phyloP scores from a whole-genome alignment of 1,284 basidiomycete genomes.

The Heliocybe sulcata region DNA sequence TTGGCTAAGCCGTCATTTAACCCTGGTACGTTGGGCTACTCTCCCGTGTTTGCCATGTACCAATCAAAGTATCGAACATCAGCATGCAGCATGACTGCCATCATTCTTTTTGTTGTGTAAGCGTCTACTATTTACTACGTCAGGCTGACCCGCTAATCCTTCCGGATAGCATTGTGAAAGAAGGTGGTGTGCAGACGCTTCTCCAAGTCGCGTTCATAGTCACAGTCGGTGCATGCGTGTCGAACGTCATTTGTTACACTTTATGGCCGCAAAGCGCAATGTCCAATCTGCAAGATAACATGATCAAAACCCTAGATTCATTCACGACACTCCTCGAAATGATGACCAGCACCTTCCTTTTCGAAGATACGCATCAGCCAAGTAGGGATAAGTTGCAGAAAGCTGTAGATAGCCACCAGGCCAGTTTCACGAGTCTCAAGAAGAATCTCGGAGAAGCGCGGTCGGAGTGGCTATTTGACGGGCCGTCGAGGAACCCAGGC shows the following conservation, averaged over 20 bases:
- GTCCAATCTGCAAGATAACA: conserved; percentile 73
- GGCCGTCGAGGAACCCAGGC: conserved; percentile 19
- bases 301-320: conserved; percentile 81
- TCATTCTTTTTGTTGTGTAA: conserved; percentile 81
- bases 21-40: conserved; percentile 49
- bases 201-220: conserved; percentile 76
- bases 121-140: conserved; percentile 17
- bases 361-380: conserved; percentile 61
- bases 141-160: neutral
- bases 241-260: conserved; percentile 78
- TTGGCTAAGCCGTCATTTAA: conserved; percentile 89
- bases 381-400: conserved; percentile 59
- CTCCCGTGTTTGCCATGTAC: neutral
- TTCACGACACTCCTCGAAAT: conserved; percentile 81
- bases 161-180: conserved; percentile 69
- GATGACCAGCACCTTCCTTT: conserved; percentile 77
- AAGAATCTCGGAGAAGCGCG: conserved; percentile 79
- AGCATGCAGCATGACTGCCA: conserved; percentile 90
- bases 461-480: conserved; percentile 63
- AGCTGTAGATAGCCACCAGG: conserved; percentile 78
- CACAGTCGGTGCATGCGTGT: conserved; percentile 65
- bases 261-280: conserved; percentile 86
- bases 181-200: conserved; percentile 76
- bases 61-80: neutral
- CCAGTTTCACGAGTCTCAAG: conserved; percentile 83